These are phyloP conservation scores for Magnaporthiopsis poae DNA, from an alignment of 2,329 filamentous ascomycete genomes.

Conservation along the genomic window DNA sequence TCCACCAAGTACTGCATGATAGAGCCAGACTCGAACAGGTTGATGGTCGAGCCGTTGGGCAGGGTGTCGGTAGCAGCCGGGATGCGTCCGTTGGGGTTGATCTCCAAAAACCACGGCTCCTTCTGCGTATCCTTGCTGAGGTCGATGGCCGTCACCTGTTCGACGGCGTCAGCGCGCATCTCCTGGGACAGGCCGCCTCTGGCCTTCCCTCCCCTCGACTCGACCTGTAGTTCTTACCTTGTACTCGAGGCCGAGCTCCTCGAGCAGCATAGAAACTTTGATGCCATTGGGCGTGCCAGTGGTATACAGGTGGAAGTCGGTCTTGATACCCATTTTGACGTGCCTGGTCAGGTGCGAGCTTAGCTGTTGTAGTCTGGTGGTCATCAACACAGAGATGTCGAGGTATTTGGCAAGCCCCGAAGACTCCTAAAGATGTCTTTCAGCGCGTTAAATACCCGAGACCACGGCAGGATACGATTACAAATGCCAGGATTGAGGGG, in stretches of 20 bases:
- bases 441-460: not conserved
- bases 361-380: not conserved
- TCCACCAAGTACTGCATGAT: conserved; percentile 79
- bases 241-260: conserved; percentile 78
- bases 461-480: not conserved
- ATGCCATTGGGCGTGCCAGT: conserved; percentile 78
- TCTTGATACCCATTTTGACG: conserved; percentile 20
- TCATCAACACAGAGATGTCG: not conserved
- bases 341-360: conserved; percentile 1
- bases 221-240: conserved; percentile 35
- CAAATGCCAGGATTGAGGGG: not conserved
- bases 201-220: not conserved
- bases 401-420: not conserved
- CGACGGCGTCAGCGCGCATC: conserved; percentile 17
- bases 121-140: conserved; percentile 67
- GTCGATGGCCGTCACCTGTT: conserved; percentile 49
- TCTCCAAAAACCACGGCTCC: conserved; percentile 75
- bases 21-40: conserved; percentile 71
- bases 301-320: conserved; percentile 74
- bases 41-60: conserved; percentile 61
- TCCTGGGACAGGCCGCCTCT: not conserved
- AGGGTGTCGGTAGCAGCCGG: conserved; percentile 76
- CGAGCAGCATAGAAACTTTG: conserved; percentile 77
- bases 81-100: conserved; percentile 89
- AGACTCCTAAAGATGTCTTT: not conserved